phyloP scores from a whole-genome alignment of 169 alveolate species.

The Theileria orientalis region DNA sequence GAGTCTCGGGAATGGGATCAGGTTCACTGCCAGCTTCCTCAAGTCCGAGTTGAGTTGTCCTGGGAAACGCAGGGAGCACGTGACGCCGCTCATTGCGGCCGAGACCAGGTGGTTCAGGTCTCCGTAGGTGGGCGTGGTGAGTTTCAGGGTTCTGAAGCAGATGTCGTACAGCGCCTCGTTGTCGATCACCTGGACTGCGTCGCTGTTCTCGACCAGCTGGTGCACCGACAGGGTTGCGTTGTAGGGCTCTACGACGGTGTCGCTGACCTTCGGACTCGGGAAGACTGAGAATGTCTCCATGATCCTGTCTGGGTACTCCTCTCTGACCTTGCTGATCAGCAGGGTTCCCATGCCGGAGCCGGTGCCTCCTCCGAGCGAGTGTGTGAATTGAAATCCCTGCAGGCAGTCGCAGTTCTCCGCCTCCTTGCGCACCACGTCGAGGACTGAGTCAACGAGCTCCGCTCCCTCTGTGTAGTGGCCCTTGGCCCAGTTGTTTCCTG shows the following conservation, averaged over 20 bases:
- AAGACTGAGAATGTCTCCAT: conserved; percentile 97
- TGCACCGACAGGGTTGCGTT: conserved; percentile 97
- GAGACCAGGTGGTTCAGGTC: conserved; percentile 96
- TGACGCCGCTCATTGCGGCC: conserved; percentile 97
- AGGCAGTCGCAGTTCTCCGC: conserved; percentile 98
- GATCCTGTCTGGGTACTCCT: conserved; percentile 97
- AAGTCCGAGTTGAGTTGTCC: conserved; percentile 95
- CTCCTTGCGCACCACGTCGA: conserved; percentile 98
- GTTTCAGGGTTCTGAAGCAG: conserved; percentile 97
- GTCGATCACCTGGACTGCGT: conserved; percentile 96
- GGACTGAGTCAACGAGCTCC: conserved; percentile 95
- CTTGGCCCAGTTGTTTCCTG: conserved; percentile 99
- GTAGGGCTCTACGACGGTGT: conserved; percentile 98
- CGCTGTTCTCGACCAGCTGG: conserved; percentile 96
- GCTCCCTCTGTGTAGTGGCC: conserved; percentile 99
- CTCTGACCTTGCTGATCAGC: conserved; percentile 94
- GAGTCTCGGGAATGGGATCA: conserved; percentile 97
- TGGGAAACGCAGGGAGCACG: conserved; percentile 96
- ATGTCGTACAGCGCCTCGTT: conserved; percentile 98
- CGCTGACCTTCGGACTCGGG: conserved; percentile 98
- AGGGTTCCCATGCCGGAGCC: conserved; percentile 99
- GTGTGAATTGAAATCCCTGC: conserved; percentile 97
- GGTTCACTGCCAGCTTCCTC: conserved; percentile 96
- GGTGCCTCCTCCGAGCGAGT: conserved; percentile 99
- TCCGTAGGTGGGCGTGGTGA: conserved; percentile 98